Base-by-base conservation (phyloP, 2,329 filamentous ascomycete species). In the Venturia nashicola region DNA sequence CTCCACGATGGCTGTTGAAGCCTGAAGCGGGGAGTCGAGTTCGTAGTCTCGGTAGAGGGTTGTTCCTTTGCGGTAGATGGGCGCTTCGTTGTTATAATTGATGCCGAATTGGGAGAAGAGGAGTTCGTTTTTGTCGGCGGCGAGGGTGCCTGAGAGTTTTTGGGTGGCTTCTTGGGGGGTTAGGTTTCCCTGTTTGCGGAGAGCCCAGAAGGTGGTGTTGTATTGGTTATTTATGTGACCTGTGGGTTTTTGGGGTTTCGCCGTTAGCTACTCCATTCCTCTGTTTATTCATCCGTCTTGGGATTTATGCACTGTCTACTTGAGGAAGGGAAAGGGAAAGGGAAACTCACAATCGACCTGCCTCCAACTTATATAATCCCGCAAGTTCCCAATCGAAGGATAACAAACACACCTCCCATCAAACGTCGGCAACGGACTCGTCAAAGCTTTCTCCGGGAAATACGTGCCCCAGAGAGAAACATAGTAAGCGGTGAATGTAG, bases 201-300 rank as follows among this genome's bases (percentile, higher is more conserved):
- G 79, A 0, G 87, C 81, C 94, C 94, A 99, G 74, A 97, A 97
- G 0, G 91, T 90, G 0, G 94, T 99, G 73, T 99, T 99, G 76
- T 97, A 99, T 5, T 99, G 83, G 71, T 99, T 99, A 75, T 99
- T 99, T 70, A 99, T 96, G 73, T 99, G 94, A 68, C 90, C 90
- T 93, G n/a, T n/a, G n/a, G n/a, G n/a, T n/a, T n/a, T n/a, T n/a
- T n/a, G n/a, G n/a, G n/a, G n/a, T n/a, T n/a, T n/a, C n/a, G n/a
- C n/a, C n/a, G n/a, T n/a, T n/a, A n/a, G n/a, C n/a, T n/a, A n/a
- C n/a, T n/a, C n/a, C n/a, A n/a, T n/a, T n/a, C n/a, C n/a, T n/a
- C n/a, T n/a, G n/a, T n/a, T n/a, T n/a, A n/a, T n/a, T n/a, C n/a
- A n/a, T n/a, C n/a, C n/a, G n/a, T n/a, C 27, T 27, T 27, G 27